A percentile compares a stretch with the other conserved stretches of the same genome.
phyloP scores from a whole-genome alignment of 257 asterid species.

The Solanum chilense region DNA sequence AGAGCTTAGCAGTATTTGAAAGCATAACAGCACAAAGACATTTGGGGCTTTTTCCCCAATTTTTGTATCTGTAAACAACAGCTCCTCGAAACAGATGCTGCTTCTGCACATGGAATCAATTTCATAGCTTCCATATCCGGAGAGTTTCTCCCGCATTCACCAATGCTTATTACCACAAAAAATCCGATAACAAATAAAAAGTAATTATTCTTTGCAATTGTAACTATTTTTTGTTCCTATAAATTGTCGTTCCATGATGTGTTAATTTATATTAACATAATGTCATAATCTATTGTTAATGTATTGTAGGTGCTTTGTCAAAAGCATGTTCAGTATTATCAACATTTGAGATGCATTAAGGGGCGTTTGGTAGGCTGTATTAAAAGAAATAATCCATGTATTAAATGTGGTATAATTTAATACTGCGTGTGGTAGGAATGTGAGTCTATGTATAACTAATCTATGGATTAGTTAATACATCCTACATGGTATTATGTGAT shows the following conservation, averaged over 20 bases:
- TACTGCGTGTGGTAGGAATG: no score
- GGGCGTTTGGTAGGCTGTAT: no score
- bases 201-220: not conserved
- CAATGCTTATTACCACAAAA: not conserved
- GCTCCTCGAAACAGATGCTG: constrained; percentile 14
- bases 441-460: no score
- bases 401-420: no score
- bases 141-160: constrained; percentile 36
- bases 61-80: constrained; percentile 36
- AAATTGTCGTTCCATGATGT: not conserved
- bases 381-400: no score
- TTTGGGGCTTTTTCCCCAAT: constrained; percentile 23
- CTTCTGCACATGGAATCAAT: constrained; percentile 39
- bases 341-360: not conserved
- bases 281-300: not conserved
- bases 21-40: constrained; percentile 64
- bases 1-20: constrained; percentile 50
- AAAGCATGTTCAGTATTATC: not conserved
- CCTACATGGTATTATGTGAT: no score
- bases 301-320: not conserved
- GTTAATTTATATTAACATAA: not conserved
- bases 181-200: constrained; percentile 6
- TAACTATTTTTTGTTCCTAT: not conserved
- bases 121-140: constrained; percentile 41
- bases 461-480: no score